Evolutionary conservation across 768 basidiomycete species (phyloP).

Genomic region (Suillus cothurnatus): DNA sequence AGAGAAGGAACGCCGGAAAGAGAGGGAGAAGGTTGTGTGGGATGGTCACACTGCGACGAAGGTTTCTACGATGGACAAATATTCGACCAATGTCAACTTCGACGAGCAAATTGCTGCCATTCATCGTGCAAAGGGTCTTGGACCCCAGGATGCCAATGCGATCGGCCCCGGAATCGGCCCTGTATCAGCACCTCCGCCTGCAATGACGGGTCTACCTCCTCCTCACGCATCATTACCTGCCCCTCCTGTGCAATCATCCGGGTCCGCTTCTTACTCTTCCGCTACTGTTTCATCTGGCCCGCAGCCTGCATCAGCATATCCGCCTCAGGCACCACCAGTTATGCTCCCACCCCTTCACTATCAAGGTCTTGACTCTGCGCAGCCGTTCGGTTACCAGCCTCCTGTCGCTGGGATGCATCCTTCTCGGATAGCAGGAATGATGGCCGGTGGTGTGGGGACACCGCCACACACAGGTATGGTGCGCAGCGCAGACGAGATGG

Average conservation of each 20-base stretch:
- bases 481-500: constrained; percentile 82
- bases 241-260: constrained; percentile 52
- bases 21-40: constrained; percentile 96
- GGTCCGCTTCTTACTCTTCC: constrained; percentile 60
- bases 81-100: constrained; percentile 90
- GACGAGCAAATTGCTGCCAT: constrained; percentile 98
- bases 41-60: constrained; percentile 98
- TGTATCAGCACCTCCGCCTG: constrained; percentile 65
- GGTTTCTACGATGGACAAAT: constrained; percentile 89
- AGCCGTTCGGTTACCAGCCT: constrained; percentile 81
- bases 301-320: constrained; percentile 79
- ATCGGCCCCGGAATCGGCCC: constrained; percentile 90
- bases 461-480: constrained; percentile 67
- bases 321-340: constrained; percentile 60
- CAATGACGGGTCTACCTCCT: constrained; percentile 64
- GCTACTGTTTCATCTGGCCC: constrained; percentile 91
- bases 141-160: constrained; percentile 76
- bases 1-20: constrained; percentile 77
- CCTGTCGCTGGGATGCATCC: constrained; percentile 71
- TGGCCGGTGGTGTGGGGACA: constrained; percentile 46
- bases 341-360: constrained; percentile 88
- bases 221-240: constrained; percentile 75
- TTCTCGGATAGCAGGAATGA: constrained; percentile 62
- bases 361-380: constrained; percentile 74
- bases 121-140: constrained; percentile 89